Conservation (phyloP, 805 yeast genomes). For the Maudiozyma serrabonitensis region DNA sequence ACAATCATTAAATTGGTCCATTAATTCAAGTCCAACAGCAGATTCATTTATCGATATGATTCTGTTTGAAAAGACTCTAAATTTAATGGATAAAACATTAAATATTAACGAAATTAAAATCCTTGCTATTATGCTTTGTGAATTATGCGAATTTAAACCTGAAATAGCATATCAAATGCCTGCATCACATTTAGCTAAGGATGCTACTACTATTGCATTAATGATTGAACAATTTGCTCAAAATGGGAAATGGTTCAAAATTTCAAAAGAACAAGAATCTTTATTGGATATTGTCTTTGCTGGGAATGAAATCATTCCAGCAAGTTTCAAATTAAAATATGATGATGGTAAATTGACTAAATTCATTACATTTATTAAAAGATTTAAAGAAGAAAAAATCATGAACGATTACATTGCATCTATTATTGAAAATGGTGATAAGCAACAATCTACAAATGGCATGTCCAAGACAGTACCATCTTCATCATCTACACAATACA, state of each 20-base stretch:
- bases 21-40: constrained; percentile 38
- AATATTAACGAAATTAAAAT: constrained; percentile 39
- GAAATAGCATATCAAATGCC: constrained; percentile 39
- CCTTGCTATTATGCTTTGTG: constrained; percentile 54
- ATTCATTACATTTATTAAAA: background rate
- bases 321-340: constrained; percentile 25
- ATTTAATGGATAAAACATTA: background rate
- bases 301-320: constrained; percentile 12
- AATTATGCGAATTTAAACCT: constrained; percentile 52
- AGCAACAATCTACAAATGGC: background rate
- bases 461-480: background rate
- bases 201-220: background rate
- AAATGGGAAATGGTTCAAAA: background rate
- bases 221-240: background rate
- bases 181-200: constrained; percentile 21
- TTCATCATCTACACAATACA: background rate
- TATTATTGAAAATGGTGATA: background rate
- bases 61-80: constrained; percentile 19
- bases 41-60: constrained; percentile 54
- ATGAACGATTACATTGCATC: constrained; percentile 1
- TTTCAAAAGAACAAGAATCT: background rate
- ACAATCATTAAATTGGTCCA: constrained; percentile 53
- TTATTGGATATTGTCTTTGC: background rate
- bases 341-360: background rate
- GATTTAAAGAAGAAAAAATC: background rate